Conservation (phyloP, 805 yeast species). For the Peterozyma toletana region DNA sequence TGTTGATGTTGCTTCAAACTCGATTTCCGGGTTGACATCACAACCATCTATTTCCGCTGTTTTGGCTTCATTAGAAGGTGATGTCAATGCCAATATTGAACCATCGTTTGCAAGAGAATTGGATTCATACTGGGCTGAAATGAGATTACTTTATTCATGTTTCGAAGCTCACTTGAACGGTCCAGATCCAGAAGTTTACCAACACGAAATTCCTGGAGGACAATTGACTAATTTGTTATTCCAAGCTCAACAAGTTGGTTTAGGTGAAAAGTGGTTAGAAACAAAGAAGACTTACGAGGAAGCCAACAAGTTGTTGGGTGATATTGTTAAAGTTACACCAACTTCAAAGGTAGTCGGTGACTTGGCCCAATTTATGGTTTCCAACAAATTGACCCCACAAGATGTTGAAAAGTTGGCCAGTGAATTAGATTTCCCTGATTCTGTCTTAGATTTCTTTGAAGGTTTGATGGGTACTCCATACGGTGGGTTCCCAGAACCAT, state of each 20-base stretch:
- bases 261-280: constrained; percentile 94
- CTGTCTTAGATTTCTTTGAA: constrained; percentile 96
- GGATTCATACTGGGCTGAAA: constrained; percentile 98
- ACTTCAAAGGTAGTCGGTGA: constrained; percentile 99
- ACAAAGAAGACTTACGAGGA: constrained; percentile 91
- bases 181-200: constrained; percentile 98
- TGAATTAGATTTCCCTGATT: constrained; percentile 96
- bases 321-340: constrained; percentile 97
- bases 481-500: constrained; percentile 99
- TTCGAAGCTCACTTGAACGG: constrained; percentile 99
- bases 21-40: constrained; percentile 97
- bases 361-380: constrained; percentile 98
- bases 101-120: constrained; percentile 67
- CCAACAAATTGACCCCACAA: constrained; percentile 78
- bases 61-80: constrained; percentile 87
- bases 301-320: constrained; percentile 90
- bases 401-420: constrained; percentile 86
- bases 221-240: constrained; percentile 94
- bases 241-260: constrained; percentile 99
- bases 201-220: constrained; percentile 99
- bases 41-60: constrained; percentile 95
- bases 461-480: constrained; percentile 99
- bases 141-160: constrained; percentile 92
- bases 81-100: constrained; percentile 66
- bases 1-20: constrained; percentile 95